Base-by-base conservation (phyloP, 2,329 filamentous ascomycete genomes). In the Sclerotiophoma versabilis region DNA sequence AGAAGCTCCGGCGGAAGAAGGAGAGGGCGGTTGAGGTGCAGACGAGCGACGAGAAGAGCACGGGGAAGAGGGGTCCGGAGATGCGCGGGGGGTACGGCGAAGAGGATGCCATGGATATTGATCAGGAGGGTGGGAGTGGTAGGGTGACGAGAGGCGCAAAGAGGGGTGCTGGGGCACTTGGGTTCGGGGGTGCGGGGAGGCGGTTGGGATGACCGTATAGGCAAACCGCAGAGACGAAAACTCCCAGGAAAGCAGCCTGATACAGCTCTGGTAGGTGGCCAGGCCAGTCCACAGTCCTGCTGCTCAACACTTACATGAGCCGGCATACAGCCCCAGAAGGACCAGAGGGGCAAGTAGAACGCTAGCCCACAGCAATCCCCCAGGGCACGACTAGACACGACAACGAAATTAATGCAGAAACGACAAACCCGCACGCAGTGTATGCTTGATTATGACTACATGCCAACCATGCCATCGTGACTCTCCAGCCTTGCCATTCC, bases 1-100 rank as follows among this genome's bases (percentile, higher is more conserved):
- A 80, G 70, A 69, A 75, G 67, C 68, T 76, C 65, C 73, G 75
- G 66, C 62, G 71, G 59, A 77, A 76, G 74, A 76, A 65, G 66
- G 75, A 69, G 56, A 64, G 73, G 47, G 76, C 78, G 39, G 59
- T 78, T 25, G 75, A 75, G 41, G 61, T 70, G 57, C 61, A 60
- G 55, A 47, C 36, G 14, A 50, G 36, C 9, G 69, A 73, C 5
- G 70, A 74, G 34, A 73, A 72, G 62, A 46, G 56, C 6, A 34
- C 44, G n/a, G 64, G 60, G 51, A 70, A 70, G 57, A 54, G 64
- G 23, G 63, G 59, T 14, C n/a, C 47, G 9, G 45, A 47, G 29
- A 15, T 22, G 17, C 23, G 59, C 7, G 25, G 19, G 14, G 64
- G 58, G 6, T 65, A 62, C 2, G 71, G 39, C 0, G 69, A 66